These are phyloP conservation scores for Colletotrichum shisoi DNA, from an alignment of 2,329 filamentous ascomycete species.

Conservation along the genomic window DNA sequence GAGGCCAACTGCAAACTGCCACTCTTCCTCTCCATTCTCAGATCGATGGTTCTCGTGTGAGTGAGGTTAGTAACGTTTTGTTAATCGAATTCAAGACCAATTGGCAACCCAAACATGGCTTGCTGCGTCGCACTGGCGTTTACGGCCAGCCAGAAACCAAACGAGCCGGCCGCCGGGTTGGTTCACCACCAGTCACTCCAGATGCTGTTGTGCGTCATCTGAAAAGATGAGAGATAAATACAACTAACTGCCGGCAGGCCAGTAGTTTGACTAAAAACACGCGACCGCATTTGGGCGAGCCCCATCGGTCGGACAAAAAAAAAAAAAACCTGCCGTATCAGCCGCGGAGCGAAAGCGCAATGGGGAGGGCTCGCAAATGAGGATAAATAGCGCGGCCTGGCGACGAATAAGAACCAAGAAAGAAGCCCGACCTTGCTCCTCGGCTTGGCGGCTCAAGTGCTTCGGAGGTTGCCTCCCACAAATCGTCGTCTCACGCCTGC, in stretches of 20 bases:
- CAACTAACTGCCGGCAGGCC: slow-evolving; percentile 1
- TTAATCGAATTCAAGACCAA: background rate
- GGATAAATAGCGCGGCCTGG: background rate
- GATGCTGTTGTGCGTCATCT: background rate
- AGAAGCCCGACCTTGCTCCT: no score
- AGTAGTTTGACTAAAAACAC: background rate
- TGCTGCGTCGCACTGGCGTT: background rate
- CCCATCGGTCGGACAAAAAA: background rate
- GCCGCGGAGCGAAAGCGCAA: background rate
- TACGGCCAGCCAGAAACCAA: background rate
- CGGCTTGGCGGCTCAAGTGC: background rate
- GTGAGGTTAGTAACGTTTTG: no score
- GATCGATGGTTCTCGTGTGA: background rate
- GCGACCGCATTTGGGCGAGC: background rate
- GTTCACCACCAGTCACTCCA: slow-evolving; percentile 1
- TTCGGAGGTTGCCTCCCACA: background rate
- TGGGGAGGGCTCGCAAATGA: no score
- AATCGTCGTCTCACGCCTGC: background rate
- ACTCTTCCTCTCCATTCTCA: no score
- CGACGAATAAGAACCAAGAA: background rate
- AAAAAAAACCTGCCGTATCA: background rate
- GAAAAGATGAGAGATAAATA: background rate
- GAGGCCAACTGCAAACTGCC: background rate
- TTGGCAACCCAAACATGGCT: no score
- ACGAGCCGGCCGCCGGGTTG: background rate